These are phyloP conservation scores for Tulasnella sp. DNA, from an alignment of 768 basidiomycete genomes.

Conservation along the genomic window DNA sequence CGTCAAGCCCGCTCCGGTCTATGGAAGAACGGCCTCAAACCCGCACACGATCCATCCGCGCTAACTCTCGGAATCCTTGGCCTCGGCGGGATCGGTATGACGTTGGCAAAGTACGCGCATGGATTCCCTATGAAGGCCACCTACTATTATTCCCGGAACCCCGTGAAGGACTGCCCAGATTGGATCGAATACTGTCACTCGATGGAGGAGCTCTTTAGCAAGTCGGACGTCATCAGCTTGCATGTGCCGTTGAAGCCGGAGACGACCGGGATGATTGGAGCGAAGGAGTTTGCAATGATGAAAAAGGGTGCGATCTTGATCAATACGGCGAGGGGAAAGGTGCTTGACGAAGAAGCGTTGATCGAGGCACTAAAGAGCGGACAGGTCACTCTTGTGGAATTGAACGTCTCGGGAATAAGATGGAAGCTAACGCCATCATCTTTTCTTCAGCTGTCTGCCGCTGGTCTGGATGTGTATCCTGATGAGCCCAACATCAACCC, in stretches of 20 bases:
- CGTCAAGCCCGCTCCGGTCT: constrained; percentile 32
- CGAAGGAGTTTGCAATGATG: constrained; percentile 62
- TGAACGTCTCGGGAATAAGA: background rate
- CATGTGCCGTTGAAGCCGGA: constrained; percentile 70
- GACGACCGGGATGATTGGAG: constrained; percentile 62
- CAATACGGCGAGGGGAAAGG: constrained; percentile 85
- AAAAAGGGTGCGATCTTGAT: constrained; percentile 70
- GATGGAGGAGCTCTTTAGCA: constrained; percentile 47
- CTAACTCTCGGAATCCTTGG: constrained; percentile 65
- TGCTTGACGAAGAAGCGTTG: constrained; percentile 80
- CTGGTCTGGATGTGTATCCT: constrained; percentile 79
- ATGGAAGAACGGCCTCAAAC: constrained; percentile 45
- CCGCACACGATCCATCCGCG: constrained; percentile 51
- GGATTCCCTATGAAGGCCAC: constrained; percentile 85
- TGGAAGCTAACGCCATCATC: background rate
- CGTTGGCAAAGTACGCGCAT: constrained; percentile 56
- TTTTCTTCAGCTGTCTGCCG: constrained; percentile 51
- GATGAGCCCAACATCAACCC: constrained; percentile 75
- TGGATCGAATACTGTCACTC: constrained; percentile 68
- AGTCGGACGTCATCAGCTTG: constrained; percentile 74
- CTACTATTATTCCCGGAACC: constrained; percentile 58
- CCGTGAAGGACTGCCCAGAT: constrained; percentile 44
- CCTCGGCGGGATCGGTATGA: constrained; percentile 64
- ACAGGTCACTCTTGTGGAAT: constrained; percentile 46
- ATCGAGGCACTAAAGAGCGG: constrained; percentile 76